A percentile compares a stretch with the other conserved stretches of the same genome.
These are phyloP conservation scores for Drechmeria coniospora DNA, from an alignment of 2,329 filamentous ascomycete species.

Conservation along the genomic window DNA sequence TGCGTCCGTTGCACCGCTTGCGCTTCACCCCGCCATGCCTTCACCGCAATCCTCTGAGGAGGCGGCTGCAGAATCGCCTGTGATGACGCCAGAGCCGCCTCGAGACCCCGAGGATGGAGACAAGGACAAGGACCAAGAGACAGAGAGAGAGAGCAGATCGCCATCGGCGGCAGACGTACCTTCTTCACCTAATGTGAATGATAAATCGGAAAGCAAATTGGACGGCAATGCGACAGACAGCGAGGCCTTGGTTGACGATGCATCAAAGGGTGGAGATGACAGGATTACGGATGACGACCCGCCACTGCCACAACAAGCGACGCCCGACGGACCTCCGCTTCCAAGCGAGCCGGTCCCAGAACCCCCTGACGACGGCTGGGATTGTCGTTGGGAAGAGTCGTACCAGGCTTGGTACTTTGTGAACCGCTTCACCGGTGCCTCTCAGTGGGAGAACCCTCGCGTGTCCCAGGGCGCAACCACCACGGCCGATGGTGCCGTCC, in stretches of 20 bases:
- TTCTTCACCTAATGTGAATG: too few relatives aligned
- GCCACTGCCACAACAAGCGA: conserved; percentile 20
- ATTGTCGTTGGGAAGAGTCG: conserved; percentile 57
- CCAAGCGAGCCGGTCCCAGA: conserved; percentile 27
- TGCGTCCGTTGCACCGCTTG: background rate
- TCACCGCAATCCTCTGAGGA: conserved; percentile 4
- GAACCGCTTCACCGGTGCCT: conserved; percentile 60
- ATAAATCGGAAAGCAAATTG: too few relatives aligned
- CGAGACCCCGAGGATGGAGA: conserved; percentile 1
- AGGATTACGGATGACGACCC: conserved; percentile 13
- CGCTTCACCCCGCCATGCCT: background rate
- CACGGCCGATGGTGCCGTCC: conserved; percentile 11
- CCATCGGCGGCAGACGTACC: too few relatives aligned
- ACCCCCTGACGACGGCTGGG: conserved; percentile 64
- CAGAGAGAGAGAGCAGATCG: too few relatives aligned
- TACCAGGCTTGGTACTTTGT: conserved; percentile 66
- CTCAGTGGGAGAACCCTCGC: conserved; percentile 80
- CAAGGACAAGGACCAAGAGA: too few relatives aligned
- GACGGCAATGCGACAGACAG: too few relatives aligned
- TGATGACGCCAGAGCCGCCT: conserved; percentile 3
- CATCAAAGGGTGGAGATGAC: too few relatives aligned
- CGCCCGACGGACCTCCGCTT: conserved; percentile 20
- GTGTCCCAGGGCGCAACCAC: conserved; percentile 33
- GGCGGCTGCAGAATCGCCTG: conserved; percentile 6
- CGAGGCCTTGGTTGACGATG: too few relatives aligned